Evolutionary conservation across 2,329 filamentous ascomycete genomes (phyloP).

Genomic region (Colletotrichum liaoningense): DNA sequence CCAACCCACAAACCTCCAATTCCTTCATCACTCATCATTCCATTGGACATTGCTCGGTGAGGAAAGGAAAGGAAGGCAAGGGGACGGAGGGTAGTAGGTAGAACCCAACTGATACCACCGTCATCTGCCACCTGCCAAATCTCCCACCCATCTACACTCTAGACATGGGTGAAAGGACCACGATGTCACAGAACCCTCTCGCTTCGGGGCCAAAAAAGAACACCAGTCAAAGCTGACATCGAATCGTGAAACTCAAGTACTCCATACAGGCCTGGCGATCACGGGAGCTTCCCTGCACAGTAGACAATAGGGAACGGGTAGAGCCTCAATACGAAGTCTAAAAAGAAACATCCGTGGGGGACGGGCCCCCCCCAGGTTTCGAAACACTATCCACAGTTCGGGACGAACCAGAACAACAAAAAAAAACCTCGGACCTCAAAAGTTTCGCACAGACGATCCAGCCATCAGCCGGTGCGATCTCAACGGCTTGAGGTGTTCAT

Average conservation of each 20-base stretch:
- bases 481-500: neutral
- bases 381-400: neutral
- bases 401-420: neutral
- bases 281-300: no score
- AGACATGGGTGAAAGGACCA: neutral
- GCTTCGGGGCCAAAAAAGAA: no score
- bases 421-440: conserved; percentile 5
- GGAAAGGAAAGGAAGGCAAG: no score
- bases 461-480: neutral
- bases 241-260: neutral
- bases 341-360: neutral
- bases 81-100: no score
- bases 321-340: neutral
- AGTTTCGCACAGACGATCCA: conserved; percentile 20
- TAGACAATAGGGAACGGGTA: neutral
- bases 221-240: no score
- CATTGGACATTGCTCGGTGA: no score
- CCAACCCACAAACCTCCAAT: rapidly evolving
- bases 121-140: no score
- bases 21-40: no score
- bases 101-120: no score
- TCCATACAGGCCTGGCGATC: neutral
- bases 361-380: neutral
- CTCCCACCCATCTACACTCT: no score
- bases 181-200: neutral